A percentile compares a stretch with the other conserved stretches of the same genome.
These are phyloP conservation scores for Clarireedia sp. DNA, from an alignment of 2,329 filamentous ascomycete genomes.

Conservation along the genomic window DNA sequence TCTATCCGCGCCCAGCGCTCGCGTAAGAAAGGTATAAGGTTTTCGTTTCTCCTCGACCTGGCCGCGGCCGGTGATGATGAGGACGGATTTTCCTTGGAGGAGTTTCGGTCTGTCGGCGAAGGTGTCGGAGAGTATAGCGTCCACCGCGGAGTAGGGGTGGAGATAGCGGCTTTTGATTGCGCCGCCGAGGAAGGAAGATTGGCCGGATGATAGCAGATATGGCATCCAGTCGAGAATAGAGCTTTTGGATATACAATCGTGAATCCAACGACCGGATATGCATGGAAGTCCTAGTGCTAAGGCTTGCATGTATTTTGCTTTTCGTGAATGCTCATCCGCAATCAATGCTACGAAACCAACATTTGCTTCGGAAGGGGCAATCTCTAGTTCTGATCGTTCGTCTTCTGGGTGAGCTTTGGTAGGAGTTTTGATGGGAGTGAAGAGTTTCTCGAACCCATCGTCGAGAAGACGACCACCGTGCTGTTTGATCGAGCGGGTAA, in stretches of 20 bases:
- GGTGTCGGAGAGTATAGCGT: conserved; percentile 48
- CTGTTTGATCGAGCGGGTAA: conserved; percentile 56
- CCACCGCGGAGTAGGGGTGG: conserved; percentile 47
- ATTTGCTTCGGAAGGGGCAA: conserved; percentile 44
- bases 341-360: conserved; percentile 79
- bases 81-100: conserved; percentile 55
- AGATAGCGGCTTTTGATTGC: conserved; percentile 70
- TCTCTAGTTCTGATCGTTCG: conserved; percentile 36
- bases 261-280: conserved; percentile 73
- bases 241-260: conserved; percentile 56
- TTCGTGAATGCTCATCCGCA: conserved; percentile 76
- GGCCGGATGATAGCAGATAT: conserved; percentile 80
- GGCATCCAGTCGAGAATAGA: conserved; percentile 64
- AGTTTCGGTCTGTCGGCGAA: conserved; percentile 54
- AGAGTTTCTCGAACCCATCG: conserved; percentile 74
- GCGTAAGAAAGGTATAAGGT: conserved; percentile 72
- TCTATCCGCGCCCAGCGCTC: conserved; percentile 63
- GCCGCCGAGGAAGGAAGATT: conserved; percentile 67
- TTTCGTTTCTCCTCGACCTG: conserved; percentile 56
- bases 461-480: conserved; percentile 67
- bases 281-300: conserved; percentile 84
- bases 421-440: conserved; percentile 38
- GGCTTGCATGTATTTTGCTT: conserved; percentile 90
- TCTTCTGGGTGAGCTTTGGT: conserved; percentile 10
- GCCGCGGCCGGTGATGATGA: conserved; percentile 62